These are phyloP conservation scores for Fusarium albidum DNA, from an alignment of 2,329 filamentous ascomycete species.

Conservation along the genomic window DNA sequence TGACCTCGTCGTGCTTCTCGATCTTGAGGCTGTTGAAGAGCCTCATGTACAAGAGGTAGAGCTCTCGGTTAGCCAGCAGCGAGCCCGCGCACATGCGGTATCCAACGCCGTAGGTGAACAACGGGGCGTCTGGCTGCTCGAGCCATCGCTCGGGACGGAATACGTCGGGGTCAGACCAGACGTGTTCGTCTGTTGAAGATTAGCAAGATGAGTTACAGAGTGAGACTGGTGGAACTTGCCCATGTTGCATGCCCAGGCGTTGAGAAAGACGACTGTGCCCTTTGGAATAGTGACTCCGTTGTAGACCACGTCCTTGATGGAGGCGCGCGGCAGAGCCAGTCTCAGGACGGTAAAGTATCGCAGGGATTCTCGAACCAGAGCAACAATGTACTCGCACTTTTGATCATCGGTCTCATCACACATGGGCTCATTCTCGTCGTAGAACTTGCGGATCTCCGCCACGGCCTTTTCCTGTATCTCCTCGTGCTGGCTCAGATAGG, in stretches of 20 bases:
- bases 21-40: constrained; percentile 69
- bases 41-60: constrained; percentile 71
- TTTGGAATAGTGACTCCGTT: constrained; percentile 66
- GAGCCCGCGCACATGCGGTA: constrained; percentile 73
- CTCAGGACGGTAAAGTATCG: constrained; percentile 70
- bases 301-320: constrained; percentile 67
- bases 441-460: constrained; percentile 63
- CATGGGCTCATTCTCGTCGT: constrained; percentile 60
- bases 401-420: constrained; percentile 70
- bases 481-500: constrained; percentile 63
- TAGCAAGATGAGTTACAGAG: not conserved
- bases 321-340: constrained; percentile 68
- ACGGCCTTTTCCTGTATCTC: constrained; percentile 70
- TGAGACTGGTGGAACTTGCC: constrained; percentile 50
- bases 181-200: constrained; percentile 17
- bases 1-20: constrained; percentile 59
- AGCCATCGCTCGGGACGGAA: constrained; percentile 68
- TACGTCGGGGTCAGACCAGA: constrained; percentile 57
- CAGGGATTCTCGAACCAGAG: constrained; percentile 68
- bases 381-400: constrained; percentile 69
- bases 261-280: constrained; percentile 71
- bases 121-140: constrained; percentile 64
- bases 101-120: constrained; percentile 72
- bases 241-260: constrained; percentile 75
- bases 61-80: constrained; percentile 66